Evolutionary conservation across 495 filamentous ascomycete genomes (phyloP).

Genomic region (Penicillium taxi): DNA sequence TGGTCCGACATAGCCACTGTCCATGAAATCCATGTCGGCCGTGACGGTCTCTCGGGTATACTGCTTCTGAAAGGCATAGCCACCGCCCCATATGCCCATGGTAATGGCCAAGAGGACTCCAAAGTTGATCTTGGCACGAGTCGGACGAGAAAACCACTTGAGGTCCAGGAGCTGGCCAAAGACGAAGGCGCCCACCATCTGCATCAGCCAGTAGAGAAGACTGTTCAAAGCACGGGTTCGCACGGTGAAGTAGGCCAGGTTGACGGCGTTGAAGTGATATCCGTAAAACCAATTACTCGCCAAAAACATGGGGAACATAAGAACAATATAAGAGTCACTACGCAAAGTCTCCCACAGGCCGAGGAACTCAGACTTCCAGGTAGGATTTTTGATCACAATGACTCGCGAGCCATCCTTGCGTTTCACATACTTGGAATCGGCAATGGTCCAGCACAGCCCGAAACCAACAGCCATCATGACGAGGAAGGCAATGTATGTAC

Average conservation of each 20-base stretch:
- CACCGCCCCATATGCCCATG: conserved; percentile 80
- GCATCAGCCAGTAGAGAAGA: conserved; percentile 76
- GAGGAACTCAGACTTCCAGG: conserved; percentile 66
- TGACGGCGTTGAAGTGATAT: conserved; percentile 47
- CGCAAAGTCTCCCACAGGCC: conserved; percentile 70
- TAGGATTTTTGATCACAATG: conserved; percentile 81
- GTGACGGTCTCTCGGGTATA: conserved; percentile 49
- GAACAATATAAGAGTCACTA: conserved; percentile 67
- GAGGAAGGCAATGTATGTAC: conserved; percentile 87
- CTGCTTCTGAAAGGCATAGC: conserved; percentile 65
- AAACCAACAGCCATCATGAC: conserved; percentile 78
- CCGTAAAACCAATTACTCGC: conserved; percentile 47
- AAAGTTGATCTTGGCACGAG: conserved; percentile 68
- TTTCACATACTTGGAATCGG: conserved; percentile 66
- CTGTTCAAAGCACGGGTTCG: conserved; percentile 78
- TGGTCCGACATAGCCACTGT: conserved; percentile 62
- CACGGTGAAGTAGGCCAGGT: conserved; percentile 66
- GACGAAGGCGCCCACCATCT: conserved; percentile 75
- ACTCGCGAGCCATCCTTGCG: conserved; percentile 77
- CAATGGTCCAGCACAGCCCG: conserved; percentile 60
- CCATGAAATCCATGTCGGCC: conserved; percentile 54
- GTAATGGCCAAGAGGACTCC: conserved; percentile 62
- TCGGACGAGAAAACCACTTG: conserved; percentile 52
- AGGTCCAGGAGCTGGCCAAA: conserved; percentile 73
- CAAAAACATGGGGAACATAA: conserved; percentile 80